Evolutionary conservation across 1,139 yeast species (phyloP).

Genomic region (Pichia sp.): DNA sequence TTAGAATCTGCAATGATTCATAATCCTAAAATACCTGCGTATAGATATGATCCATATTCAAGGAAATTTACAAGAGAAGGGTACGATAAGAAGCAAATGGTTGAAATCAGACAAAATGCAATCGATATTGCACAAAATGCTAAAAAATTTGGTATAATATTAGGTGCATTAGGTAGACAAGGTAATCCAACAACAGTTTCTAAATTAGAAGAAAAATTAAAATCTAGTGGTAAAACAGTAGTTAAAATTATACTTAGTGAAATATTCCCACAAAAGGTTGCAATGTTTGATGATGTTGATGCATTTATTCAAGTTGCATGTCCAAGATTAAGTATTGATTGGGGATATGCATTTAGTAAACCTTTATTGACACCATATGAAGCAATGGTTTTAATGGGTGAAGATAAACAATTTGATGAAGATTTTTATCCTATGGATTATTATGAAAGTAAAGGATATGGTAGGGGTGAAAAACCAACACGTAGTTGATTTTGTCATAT

Average conservation of each 20-base stretch:
- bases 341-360: constrained; percentile 96
- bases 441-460: constrained; percentile 85
- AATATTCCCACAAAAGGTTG: constrained; percentile 84
- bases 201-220: constrained; percentile 51
- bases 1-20: constrained; percentile 96
- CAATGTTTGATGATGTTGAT: constrained; percentile 92
- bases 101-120: constrained; percentile 68
- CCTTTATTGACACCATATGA: constrained; percentile 95
- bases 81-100: constrained; percentile 82
- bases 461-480: constrained; percentile 70
- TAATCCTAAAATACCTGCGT: constrained; percentile 89
- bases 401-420: constrained; percentile 62
- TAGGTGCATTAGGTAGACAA: constrained; percentile 97
- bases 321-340: constrained; percentile 90
- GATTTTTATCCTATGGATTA: constrained; percentile 92
- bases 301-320: constrained; percentile 98
- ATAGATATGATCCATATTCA: constrained; percentile 89
- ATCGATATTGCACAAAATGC: constrained; percentile 54
- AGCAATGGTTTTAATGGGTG: constrained; percentile 80
- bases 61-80: constrained; percentile 83
- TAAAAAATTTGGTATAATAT: constrained; percentile 68
- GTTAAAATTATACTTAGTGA: constrained; percentile 85
- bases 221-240: constrained; percentile 53
- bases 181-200: constrained; percentile 78
- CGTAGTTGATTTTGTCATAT: not conserved